phyloP scores from a whole-genome alignment of 495 filamentous ascomycete genomes.

The Cercophora sp. region DNA sequence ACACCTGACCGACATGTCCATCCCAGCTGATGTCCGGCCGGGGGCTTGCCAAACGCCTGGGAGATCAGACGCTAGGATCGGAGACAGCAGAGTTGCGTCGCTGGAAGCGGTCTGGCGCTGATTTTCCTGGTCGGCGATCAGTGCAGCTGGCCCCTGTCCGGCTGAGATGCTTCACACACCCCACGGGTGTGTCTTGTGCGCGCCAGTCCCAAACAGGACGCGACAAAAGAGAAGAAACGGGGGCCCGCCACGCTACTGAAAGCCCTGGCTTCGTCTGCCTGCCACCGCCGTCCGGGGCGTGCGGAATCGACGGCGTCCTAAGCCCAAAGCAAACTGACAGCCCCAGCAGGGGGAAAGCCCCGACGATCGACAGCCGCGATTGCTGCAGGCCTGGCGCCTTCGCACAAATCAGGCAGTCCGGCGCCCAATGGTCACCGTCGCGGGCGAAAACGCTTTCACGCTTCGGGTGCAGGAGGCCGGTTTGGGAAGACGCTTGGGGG shows the following conservation, averaged over 20 bases:
- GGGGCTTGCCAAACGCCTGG: background rate
- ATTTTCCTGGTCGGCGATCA: constrained; percentile 33
- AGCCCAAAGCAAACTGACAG: no score
- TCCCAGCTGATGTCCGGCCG: background rate
- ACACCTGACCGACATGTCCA: constrained; percentile 1
- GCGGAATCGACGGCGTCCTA: no score
- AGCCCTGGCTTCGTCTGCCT: no score
- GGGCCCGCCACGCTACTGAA: constrained; percentile 6
- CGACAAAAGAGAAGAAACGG: constrained; percentile 3
- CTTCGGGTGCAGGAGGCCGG: constrained; percentile 6
- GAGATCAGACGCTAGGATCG: constrained; percentile 30
- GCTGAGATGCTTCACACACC: no score
- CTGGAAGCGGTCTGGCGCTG: constrained; percentile 23
- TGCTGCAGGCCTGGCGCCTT: constrained; percentile 16
- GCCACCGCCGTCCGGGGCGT: constrained; percentile 3
- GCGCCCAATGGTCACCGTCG: constrained; percentile 16
- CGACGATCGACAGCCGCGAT: constrained; percentile 15
- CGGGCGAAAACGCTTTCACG: constrained; percentile 9
- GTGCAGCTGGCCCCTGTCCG: constrained; percentile 14
- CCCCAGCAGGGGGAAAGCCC: constrained; percentile 11
- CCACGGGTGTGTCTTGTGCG: no score
- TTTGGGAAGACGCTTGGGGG: constrained; percentile 12
- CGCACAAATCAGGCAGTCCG: constrained; percentile 17
- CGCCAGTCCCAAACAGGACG: constrained; percentile 2
- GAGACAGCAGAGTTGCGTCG: constrained; percentile 15